Percentiles rank a stretch among this genome's conserved stretches.
Conservation (phyloP, 2,329 filamentous ascomycete species). For the Colletotrichum costaricense region DNA sequence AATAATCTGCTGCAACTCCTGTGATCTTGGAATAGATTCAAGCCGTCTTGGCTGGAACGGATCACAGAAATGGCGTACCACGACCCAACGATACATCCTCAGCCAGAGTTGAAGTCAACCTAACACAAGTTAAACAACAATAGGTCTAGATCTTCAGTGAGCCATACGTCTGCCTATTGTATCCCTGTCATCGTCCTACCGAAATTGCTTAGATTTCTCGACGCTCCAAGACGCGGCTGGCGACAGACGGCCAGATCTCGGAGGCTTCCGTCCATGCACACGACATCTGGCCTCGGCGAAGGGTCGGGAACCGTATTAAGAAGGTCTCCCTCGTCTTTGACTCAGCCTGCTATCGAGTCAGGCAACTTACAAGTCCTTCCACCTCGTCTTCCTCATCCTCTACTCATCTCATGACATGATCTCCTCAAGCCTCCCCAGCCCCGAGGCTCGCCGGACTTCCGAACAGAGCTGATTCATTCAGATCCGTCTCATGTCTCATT, state of each 20-base stretch:
- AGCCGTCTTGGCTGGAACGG: conserved; percentile 2
- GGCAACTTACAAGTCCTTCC: not conserved
- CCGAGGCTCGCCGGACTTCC: conserved; percentile 14
- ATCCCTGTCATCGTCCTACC: not conserved
- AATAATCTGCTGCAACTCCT: not conserved
- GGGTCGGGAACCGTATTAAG: too few relatives aligned
- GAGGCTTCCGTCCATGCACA: not conserved
- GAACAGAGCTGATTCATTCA: not conserved
- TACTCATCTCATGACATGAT: conserved; percentile 17
- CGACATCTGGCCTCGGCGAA: not conserved
- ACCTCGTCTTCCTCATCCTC: not conserved
- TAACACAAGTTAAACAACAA: not conserved
- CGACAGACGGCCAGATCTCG: not conserved
- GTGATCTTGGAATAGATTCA: not conserved
- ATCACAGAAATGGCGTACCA: not conserved
- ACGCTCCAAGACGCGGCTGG: too few relatives aligned
- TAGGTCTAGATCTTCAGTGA: not conserved
- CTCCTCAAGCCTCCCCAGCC: conserved; percentile 23
- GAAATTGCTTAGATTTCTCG: not conserved
- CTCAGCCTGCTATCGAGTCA: conserved; percentile 6
- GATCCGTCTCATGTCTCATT: not conserved
- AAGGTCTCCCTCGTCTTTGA: not conserved
- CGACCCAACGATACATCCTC: not conserved
- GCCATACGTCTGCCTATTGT: not conserved
- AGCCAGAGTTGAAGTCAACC: not conserved